A percentile compares a stretch with the other conserved stretches of the same genome.
phyloP scores from a whole-genome alignment of 495 filamentous ascomycete species.

The Evernia prunastri region DNA sequence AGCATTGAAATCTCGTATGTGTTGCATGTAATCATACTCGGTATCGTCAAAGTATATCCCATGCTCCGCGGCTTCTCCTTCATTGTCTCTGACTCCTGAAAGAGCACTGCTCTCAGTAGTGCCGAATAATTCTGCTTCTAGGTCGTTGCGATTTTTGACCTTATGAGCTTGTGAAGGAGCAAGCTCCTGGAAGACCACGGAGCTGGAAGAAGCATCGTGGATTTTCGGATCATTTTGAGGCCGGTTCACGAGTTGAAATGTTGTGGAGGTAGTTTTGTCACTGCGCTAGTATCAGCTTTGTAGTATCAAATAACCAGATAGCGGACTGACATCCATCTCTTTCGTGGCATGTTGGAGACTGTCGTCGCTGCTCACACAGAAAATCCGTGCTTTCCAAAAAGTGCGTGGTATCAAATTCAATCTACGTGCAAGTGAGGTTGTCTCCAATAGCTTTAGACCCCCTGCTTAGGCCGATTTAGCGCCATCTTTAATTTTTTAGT shows the following conservation, averaged over 20 bases:
- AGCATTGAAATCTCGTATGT: constrained; percentile 78
- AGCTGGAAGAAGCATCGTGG: constrained; percentile 57
- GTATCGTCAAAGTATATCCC: constrained; percentile 87
- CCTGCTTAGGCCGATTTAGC: no score
- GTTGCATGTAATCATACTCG: constrained; percentile 98
- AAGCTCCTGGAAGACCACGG: constrained; percentile 28
- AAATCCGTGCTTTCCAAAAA: no score
- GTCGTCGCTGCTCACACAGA: not conserved
- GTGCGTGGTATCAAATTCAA: not conserved
- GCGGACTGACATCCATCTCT: constrained; percentile 78
- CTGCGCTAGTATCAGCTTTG: constrained; percentile 40
- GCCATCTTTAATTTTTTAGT: no score
- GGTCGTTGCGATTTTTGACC: constrained; percentile 59
- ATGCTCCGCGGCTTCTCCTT: constrained; percentile 91
- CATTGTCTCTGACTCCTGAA: constrained; percentile 65
- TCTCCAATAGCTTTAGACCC: no score
- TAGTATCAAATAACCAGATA: not conserved
- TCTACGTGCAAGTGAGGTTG: no score
- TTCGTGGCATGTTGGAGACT: constrained; percentile 58
- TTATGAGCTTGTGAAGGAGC: constrained; percentile 46
- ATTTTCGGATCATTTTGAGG: constrained; percentile 95
- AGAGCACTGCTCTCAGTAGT: constrained; percentile 34
- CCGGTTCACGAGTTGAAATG: constrained; percentile 89
- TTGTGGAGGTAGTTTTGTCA: constrained; percentile 88
- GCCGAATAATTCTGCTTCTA: constrained; percentile 69